phyloP scores from a whole-genome alignment of 1,284 basidiomycete genomes.

The Ustilago xerochloae region DNA sequence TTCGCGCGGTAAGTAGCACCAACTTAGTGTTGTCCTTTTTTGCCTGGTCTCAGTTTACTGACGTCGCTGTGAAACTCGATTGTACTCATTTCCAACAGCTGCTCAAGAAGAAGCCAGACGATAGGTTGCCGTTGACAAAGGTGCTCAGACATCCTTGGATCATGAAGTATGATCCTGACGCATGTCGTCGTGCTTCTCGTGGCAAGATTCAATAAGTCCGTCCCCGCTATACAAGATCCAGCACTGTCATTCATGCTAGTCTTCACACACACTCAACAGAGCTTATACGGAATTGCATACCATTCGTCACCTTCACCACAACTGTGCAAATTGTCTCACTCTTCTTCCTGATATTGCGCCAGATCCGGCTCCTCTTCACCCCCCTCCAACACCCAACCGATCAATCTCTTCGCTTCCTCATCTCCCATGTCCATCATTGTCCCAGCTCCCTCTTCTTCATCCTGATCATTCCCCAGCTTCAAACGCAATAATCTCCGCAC shows the following conservation, averaged over 20 bases:
- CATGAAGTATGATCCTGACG: constrained; percentile 74
- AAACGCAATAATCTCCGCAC: constrained; percentile 32
- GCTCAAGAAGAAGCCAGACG: constrained; percentile 84
- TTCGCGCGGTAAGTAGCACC: constrained; percentile 39
- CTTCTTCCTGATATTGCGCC: neutral
- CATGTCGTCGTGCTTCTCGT: constrained; percentile 50
- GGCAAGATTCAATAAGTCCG: constrained; percentile 45
- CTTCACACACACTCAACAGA: neutral
- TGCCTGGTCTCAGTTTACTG: no score
- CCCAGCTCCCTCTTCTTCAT: neutral
- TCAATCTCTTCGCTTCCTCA: constrained; percentile 6
- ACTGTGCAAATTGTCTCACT: no score
- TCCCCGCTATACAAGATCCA: neutral
- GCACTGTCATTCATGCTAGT: neutral
- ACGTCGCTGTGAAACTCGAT: no score
- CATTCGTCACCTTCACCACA: constrained; percentile 2
- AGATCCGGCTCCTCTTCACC: neutral
- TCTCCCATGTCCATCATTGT: constrained; percentile 7
- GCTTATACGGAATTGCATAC: constrained; percentile 1
- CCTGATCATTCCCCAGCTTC: constrained; percentile 8
- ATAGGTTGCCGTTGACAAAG: constrained; percentile 81
- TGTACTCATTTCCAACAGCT: constrained; percentile 73
- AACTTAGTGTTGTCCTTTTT: no score
- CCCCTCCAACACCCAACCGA: constrained; percentile 27
- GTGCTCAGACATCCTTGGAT: constrained; percentile 94